A percentile compares a stretch with the other conserved stretches of the same genome.
Evolutionary conservation across 768 basidiomycete genomes (phyloP).

Genomic region (Fistulinella prunicolor): DNA sequence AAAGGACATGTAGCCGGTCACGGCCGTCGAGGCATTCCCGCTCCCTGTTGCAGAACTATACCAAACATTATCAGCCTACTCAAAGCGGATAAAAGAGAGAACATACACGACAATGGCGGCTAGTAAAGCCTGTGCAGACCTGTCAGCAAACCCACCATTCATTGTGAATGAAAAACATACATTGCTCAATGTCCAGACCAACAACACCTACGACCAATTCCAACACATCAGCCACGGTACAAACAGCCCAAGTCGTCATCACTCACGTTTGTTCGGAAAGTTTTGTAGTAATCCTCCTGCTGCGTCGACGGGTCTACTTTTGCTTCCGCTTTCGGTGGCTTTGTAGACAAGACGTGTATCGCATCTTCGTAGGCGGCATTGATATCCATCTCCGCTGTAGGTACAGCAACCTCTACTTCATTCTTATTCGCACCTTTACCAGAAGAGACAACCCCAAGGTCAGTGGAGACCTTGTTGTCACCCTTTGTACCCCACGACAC

Average conservation of each 20-base stretch:
- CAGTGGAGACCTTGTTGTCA: conserved; percentile 80
- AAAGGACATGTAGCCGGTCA: conserved; percentile 87
- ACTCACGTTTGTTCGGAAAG: conserved; percentile 81
- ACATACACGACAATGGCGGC: conserved; percentile 73
- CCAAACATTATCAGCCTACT: neutral
- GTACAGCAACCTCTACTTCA: conserved; percentile 83
- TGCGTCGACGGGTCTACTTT: conserved; percentile 59
- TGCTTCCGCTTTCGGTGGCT: conserved; percentile 68
- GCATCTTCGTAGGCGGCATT: conserved; percentile 91
- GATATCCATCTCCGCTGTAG: conserved; percentile 85
- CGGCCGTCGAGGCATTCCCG: conserved; percentile 47
- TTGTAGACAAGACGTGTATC: conserved; percentile 71
- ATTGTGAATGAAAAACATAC: conserved; percentile 40
- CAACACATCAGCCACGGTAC: conserved; percentile 11
- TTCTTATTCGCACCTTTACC: conserved; percentile 58
- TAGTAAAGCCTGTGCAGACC: conserved; percentile 51
- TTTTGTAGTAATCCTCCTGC: conserved; percentile 86
- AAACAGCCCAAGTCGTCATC: neutral
- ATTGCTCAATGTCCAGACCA: conserved; percentile 89
- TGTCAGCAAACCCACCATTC: conserved; percentile 6
- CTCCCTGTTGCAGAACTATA: conserved; percentile 35
- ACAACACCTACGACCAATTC: conserved; percentile 54
- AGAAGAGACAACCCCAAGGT: conserved; percentile 78
- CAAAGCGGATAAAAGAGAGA: neutral
- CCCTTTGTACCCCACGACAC: conserved; percentile 97